Evolutionary conservation across 2,329 filamentous ascomycete species (phyloP).

Genomic region (Pseudogymnoascus sp.): DNA sequence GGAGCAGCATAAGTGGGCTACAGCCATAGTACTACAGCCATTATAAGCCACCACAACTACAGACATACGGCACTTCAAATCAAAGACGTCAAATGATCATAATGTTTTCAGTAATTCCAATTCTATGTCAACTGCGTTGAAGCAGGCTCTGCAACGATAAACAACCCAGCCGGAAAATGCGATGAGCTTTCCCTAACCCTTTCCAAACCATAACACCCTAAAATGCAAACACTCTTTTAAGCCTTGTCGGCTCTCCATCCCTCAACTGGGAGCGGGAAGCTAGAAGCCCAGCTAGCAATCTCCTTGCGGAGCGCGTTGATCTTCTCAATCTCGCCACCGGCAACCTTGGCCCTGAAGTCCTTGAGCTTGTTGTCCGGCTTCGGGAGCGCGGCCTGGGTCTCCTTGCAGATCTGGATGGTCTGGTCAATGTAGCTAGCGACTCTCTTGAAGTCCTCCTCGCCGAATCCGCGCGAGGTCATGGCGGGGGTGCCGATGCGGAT

Average conservation of each 20-base stretch:
- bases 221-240: slow-evolving; percentile 5
- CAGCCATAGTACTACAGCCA: neutral
- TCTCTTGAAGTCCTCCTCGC: slow-evolving; percentile 82
- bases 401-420: slow-evolving; percentile 81
- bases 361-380: slow-evolving; percentile 99
- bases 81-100: neutral
- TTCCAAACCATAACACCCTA: slow-evolving; percentile 7
- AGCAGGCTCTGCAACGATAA: slow-evolving; percentile 5
- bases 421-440: slow-evolving; percentile 86
- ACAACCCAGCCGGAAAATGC: slow-evolving; percentile 6
- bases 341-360: slow-evolving; percentile 95
- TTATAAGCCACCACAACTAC: neutral
- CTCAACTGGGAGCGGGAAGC: slow-evolving; percentile 87
- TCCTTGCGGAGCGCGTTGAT: slow-evolving; percentile 83
- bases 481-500: slow-evolving; percentile 94
- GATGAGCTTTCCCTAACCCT: slow-evolving; percentile 9
- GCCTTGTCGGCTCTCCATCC: slow-evolving; percentile 50
- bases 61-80: neutral
- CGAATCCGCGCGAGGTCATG: slow-evolving; percentile 95
- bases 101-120: neutral
- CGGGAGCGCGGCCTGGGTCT: slow-evolving; percentile 74
- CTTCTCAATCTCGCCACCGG: slow-evolving; percentile 66
- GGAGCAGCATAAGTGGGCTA: neutral
- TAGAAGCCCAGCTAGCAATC: slow-evolving; percentile 76
- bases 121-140: slow-evolving; percentile 10